A percentile compares a stretch with the other conserved stretches of the same genome.
These are phyloP conservation scores for Colletotrichum sp. DNA, from an alignment of 2,329 filamentous ascomycete genomes.

Conservation along the genomic window DNA sequence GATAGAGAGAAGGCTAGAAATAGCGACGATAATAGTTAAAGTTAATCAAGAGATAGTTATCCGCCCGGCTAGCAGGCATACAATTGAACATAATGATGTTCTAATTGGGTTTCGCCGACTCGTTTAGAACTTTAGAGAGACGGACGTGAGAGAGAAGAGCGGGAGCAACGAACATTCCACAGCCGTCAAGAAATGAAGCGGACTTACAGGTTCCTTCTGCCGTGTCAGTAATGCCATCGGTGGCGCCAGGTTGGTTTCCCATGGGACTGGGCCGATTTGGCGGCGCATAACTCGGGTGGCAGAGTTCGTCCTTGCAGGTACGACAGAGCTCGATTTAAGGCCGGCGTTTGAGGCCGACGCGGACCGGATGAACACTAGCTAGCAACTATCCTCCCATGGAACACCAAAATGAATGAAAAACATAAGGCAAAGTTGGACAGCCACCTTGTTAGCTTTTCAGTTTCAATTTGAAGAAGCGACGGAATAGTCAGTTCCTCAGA, in stretches of 20 bases:
- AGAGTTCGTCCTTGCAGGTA: not conserved
- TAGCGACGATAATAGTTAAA: too few relatives aligned
- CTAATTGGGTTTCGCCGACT: not conserved
- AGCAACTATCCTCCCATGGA: not conserved
- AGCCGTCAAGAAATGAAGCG: not conserved
- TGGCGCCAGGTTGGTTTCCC: not conserved
- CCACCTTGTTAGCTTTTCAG: too few relatives aligned
- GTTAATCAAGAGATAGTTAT: too few relatives aligned
- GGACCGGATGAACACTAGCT: not conserved
- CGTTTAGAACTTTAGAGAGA: too few relatives aligned
- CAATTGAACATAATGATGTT: not conserved
- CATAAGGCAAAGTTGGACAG: too few relatives aligned
- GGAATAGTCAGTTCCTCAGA: not conserved
- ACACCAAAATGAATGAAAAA: not conserved
- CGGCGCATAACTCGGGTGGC: not conserved
- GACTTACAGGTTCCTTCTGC: not conserved
- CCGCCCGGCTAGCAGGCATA: too few relatives aligned
- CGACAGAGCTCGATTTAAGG: not conserved
- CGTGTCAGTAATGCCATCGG: not conserved
- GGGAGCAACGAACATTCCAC: not conserved
- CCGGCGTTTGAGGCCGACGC: not conserved
- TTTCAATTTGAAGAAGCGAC: not conserved
- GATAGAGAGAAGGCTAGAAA: too few relatives aligned
- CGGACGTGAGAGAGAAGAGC: not conserved
- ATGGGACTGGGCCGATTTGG: not conserved